These are phyloP conservation scores for Neonectria punicea DNA, from an alignment of 2,329 filamentous ascomycete genomes.

Conservation along the genomic window DNA sequence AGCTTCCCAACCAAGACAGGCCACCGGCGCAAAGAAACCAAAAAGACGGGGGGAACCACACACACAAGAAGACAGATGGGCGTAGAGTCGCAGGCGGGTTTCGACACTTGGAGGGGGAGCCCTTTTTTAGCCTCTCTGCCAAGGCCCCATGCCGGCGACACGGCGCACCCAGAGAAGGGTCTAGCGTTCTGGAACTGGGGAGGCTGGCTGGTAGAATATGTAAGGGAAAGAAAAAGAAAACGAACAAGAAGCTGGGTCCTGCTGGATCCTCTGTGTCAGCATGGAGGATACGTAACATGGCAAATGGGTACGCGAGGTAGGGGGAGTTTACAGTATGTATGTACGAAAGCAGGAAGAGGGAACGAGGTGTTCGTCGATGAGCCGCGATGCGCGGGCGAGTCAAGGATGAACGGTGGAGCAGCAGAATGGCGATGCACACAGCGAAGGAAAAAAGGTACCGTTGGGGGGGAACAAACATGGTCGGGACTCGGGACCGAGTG, in stretches of 20 bases:
- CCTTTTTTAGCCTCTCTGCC: slow-evolving; percentile 25
- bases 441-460: not conserved
- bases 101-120: not conserved
- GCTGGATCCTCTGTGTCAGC: not conserved
- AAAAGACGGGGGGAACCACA: not conserved
- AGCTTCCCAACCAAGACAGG: slow-evolving; percentile 10
- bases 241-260: not conserved
- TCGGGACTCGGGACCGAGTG: slow-evolving; percentile 26
- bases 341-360: not conserved
- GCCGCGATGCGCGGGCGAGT: not conserved
- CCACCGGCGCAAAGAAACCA: not conserved
- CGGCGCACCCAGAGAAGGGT: not conserved
- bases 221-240: not conserved
- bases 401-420: not conserved
- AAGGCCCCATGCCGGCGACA: slow-evolving; percentile 28
- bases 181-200: not conserved
- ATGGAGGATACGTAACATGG: not conserved
- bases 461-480: slow-evolving; percentile 4
- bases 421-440: not conserved
- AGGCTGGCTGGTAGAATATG: not conserved
- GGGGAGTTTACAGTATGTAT: not conserved
- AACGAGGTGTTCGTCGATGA: not conserved
- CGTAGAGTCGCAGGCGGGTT: slow-evolving; percentile 24
- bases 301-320: not conserved
- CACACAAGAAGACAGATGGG: slow-evolving; percentile 4